phyloP scores from a whole-genome alignment of 306 rosid genomes.

The Fagus crenata region DNA sequence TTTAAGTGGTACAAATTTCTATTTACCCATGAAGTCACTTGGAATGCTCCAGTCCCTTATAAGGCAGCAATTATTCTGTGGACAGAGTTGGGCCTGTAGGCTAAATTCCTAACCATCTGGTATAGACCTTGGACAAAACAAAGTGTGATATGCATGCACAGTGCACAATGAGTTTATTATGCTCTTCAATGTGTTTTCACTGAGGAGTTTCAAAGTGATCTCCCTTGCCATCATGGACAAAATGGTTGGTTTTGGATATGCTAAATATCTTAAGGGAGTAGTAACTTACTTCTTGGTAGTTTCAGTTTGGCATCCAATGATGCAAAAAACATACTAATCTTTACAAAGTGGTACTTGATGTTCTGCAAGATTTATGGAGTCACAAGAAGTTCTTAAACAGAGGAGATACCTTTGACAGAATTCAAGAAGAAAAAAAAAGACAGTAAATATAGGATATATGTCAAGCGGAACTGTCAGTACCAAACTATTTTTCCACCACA shows the following conservation, averaged over 20 bases:
- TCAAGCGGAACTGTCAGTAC: no score
- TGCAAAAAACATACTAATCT: neutral
- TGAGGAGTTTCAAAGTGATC: neutral
- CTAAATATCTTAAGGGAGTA: neutral
- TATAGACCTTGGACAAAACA: neutral
- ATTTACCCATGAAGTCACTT: neutral
- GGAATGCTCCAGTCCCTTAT: neutral
- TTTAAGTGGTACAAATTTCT: neutral
- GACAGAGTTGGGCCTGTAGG: neutral
- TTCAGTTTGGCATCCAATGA: neutral
- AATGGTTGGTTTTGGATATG: neutral
- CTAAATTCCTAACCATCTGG: neutral
- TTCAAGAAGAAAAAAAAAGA: neutral
- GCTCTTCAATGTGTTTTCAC: neutral
- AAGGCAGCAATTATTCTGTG: conserved; percentile 4
- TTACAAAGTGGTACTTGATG: neutral
- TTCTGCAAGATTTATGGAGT: neutral
- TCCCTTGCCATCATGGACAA: neutral
- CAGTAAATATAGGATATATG: no score
- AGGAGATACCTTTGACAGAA: neutral
- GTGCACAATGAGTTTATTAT: neutral
- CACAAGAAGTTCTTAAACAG: neutral
- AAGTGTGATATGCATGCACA: neutral
- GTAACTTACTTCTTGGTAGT: neutral
- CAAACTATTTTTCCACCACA: no score